Percentiles rank a stretch among this genome's conserved stretches.
phyloP scores from a whole-genome alignment of 2,329 filamentous ascomycete genomes.

The Xylariaceae sp. region DNA sequence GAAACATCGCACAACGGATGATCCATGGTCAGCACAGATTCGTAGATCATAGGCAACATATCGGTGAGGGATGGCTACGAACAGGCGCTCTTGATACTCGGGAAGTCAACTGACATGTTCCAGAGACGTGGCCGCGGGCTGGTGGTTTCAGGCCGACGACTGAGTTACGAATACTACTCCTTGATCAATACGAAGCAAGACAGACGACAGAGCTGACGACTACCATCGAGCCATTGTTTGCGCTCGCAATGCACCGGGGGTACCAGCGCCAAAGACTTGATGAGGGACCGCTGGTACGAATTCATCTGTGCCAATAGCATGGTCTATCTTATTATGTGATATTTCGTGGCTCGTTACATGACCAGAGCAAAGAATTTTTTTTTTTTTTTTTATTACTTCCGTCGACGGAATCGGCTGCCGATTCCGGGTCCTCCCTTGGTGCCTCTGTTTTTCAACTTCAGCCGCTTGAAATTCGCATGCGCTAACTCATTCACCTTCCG shows the following conservation, averaged over 20 bases:
- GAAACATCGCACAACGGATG: no score
- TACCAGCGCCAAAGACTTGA: background rate
- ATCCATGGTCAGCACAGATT: no score
- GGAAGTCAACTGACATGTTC: background rate
- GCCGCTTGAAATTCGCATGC: slow-evolving; percentile 59
- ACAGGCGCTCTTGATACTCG: background rate
- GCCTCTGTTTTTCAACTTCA: slow-evolving; percentile 58
- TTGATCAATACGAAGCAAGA: background rate
- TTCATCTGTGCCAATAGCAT: background rate
- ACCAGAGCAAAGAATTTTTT: background rate
- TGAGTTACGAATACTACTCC: background rate
- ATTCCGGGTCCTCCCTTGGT: slow-evolving; percentile 55
- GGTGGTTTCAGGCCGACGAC: background rate
- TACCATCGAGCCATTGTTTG: background rate
- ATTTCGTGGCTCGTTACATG: slow-evolving; percentile 11
- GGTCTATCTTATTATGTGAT: background rate
- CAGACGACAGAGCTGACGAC: background rate
- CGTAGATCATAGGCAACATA: background rate
- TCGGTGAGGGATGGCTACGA: background rate
- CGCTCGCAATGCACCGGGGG: background rate
- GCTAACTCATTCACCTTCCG: slow-evolving; percentile 60
- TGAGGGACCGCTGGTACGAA: background rate
- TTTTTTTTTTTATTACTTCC: slow-evolving; percentile 28
- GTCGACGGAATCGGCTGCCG: slow-evolving; percentile 54
- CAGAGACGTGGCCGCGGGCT: background rate